Percentiles rank a stretch among this genome's conserved stretches.
Conservation (phyloP, 1,284 basidiomycete species). For the Gymnopus androsaceus region DNA sequence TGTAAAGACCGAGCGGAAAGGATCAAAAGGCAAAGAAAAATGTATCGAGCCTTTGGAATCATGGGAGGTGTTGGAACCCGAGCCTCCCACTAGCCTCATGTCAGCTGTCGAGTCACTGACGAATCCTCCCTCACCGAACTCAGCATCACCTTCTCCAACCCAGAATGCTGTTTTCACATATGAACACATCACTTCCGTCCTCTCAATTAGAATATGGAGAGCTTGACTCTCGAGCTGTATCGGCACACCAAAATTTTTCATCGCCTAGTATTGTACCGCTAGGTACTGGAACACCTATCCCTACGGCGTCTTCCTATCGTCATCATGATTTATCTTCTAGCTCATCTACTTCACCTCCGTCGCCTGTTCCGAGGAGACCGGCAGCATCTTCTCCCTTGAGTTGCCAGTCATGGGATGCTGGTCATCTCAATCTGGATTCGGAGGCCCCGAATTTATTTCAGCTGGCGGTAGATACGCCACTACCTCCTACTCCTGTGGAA, state of each 20-base stretch:
- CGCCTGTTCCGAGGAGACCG: background rate
- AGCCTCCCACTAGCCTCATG: slow-evolving; percentile 26
- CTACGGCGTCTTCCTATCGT: background rate
- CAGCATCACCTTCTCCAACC: slow-evolving; percentile 26
- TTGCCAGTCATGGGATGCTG: slow-evolving; percentile 3
- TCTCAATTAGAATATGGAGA: background rate
- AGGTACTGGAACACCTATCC: background rate
- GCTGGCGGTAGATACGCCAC: slow-evolving; percentile 18
- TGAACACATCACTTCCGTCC: slow-evolving; percentile 17
- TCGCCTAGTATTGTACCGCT: background rate
- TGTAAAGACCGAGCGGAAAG: slow-evolving; percentile 25
- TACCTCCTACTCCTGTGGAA: slow-evolving; percentile 19
- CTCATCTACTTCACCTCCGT: background rate
- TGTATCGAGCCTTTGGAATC: slow-evolving; percentile 32
- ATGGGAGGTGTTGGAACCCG: slow-evolving; percentile 40
- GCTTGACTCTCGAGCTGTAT: background rate
- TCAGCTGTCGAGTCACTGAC: slow-evolving; percentile 27
- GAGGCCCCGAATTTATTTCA: slow-evolving; percentile 10
- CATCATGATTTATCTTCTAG: no score
- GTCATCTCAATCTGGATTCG: background rate
- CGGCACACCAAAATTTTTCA: background rate
- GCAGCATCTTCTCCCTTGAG: background rate
- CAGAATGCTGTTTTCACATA: slow-evolving; percentile 31
- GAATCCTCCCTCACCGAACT: slow-evolving; percentile 11
- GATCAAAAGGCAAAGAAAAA: slow-evolving; percentile 35